Percentiles rank a stretch among this genome's conserved stretches.
Evolutionary conservation across 2,329 filamentous ascomycete genomes (phyloP).

Genomic region (Monilinia fructicola): DNA sequence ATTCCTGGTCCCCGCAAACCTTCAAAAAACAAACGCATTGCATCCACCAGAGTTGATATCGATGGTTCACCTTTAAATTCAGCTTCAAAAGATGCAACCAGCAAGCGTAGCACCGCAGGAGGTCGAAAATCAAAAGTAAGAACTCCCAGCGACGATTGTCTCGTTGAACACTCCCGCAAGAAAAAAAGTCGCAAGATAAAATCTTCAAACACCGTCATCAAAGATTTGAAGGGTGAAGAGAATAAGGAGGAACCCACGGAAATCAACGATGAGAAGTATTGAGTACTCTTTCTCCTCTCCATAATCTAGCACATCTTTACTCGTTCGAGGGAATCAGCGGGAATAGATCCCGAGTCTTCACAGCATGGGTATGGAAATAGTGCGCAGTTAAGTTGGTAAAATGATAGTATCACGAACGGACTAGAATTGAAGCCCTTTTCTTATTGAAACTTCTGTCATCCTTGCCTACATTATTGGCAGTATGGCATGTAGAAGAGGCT

Average conservation of each 20-base stretch:
- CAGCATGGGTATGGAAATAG: neutral
- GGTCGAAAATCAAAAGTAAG: neutral
- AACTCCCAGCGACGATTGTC: neutral
- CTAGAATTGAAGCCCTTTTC: neutral
- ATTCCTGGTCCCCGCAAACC: neutral
- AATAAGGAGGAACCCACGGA: neutral
- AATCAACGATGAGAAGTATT: neutral
- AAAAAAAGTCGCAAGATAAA: neutral
- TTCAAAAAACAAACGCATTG: neutral
- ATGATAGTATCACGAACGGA: neutral
- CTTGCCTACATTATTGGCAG: neutral
- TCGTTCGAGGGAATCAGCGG: neutral
- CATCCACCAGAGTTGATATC: neutral
- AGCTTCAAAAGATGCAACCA: neutral
- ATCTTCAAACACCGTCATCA: neutral
- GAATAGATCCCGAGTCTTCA: neutral
- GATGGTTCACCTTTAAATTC: neutral
- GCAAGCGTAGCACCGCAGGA: neutral
- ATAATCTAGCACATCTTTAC: neutral
- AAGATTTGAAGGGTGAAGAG: neutral
- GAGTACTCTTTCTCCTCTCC: neutral
- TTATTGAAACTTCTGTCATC: neutral
- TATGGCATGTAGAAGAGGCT: neutral
- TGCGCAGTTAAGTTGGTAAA: neutral
- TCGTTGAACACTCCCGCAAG: neutral